Percentiles rank a stretch among this genome's conserved stretches.
Conservation (phyloP, 2,329 filamentous ascomycete genomes). For the Beauveria brongniartii region DNA sequence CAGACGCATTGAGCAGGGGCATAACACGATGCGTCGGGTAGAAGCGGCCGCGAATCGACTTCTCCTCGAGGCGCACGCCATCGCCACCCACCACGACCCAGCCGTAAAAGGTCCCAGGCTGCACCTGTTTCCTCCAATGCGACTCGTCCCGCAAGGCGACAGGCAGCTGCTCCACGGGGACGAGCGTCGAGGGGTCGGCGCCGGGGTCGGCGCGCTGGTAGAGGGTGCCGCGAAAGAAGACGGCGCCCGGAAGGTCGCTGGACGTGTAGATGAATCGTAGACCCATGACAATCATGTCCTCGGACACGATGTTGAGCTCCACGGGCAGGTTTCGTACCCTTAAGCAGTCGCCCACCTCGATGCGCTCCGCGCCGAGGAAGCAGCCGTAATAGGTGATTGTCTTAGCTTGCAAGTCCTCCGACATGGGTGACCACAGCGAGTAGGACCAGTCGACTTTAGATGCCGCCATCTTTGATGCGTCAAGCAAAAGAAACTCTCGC, state of each 20-base stretch:
- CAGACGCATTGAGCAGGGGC: constrained; percentile 36
- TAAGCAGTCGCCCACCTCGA: constrained; percentile 40
- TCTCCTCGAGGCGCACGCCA: constrained; percentile 39
- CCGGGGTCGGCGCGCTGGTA: constrained; percentile 27
- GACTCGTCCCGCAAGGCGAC: constrained; percentile 32
- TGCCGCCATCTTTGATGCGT: constrained; percentile 44
- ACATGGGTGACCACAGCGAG: constrained; percentile 37
- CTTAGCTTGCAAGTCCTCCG: constrained; percentile 23
- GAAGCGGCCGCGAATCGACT: constrained; percentile 45
- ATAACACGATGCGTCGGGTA: constrained; percentile 48
- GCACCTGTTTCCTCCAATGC: constrained; percentile 30
- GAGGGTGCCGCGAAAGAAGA: constrained; percentile 34
- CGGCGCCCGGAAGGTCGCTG: constrained; percentile 25
- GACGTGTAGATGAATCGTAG: constrained; percentile 32
- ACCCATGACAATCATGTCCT: constrained; percentile 26
- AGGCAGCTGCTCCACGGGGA: constrained; percentile 32
- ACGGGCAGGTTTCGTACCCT: constrained; percentile 34
- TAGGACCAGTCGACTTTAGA: constrained; percentile 40
- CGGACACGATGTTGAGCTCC: constrained; percentile 26
- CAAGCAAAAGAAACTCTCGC: constrained; percentile 35
- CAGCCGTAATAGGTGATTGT: constrained; percentile 35
- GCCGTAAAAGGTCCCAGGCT: constrained; percentile 26
- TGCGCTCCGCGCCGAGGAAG: constrained; percentile 43
- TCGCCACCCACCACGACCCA: constrained; percentile 36
- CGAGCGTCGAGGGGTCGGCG: constrained; percentile 18